Base-by-base conservation (phyloP, 495 filamentous ascomycete species). In the Hyaloscypha hepaticicola region DNA sequence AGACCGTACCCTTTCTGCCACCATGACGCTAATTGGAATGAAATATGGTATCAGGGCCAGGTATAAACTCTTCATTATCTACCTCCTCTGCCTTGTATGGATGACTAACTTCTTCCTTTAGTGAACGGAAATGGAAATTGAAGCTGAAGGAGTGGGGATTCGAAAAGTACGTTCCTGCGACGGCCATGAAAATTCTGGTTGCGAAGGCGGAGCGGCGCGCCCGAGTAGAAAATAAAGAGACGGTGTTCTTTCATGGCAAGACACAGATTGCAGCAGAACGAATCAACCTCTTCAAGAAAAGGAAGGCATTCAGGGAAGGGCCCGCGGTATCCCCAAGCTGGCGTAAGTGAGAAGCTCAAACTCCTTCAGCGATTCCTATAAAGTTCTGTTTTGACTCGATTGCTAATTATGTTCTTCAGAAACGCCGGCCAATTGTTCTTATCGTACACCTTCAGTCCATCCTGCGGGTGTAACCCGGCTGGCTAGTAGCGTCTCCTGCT, bases 71-170 rank as follows among this genome's bases (percentile, higher is more conserved):
- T 8, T 16, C 16, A 45, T 45, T 16, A 45, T 14, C 12, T 16
- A 14, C 38, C 4, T 4, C 0, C 38, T 45, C 4, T 19, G 16
- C 1, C 12, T 16, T 16, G 38, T 14, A 16, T 16, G 38, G 38
- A 14, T 8, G 38, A 45, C 6, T 14, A 19, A 19, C 12, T 16
- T 11, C 38, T 1, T 41, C 12, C 38, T n/a, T 19, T 45, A 45
- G 38, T 45, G 38, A 48, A 45, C 9, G 61, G 56, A 63, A 63
- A 48, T 63, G 61, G 61, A 63, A 63, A 19, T 25, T 63, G 27
- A 63, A 63, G 29, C 12, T 63, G 12, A 63, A 63, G 29, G 61
- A 63, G 38, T 63, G 61, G 61, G 34, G 34, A 5, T 56, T 41
- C 24, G 52, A 63, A 14, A 63, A 63, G 28, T 4, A 63, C 29